Percentiles rank a stretch among this genome's conserved stretches.
These are phyloP conservation scores for Mortierella sp. DNA, from an alignment of 371 early-diverging fungal species.

Conservation along the genomic window DNA sequence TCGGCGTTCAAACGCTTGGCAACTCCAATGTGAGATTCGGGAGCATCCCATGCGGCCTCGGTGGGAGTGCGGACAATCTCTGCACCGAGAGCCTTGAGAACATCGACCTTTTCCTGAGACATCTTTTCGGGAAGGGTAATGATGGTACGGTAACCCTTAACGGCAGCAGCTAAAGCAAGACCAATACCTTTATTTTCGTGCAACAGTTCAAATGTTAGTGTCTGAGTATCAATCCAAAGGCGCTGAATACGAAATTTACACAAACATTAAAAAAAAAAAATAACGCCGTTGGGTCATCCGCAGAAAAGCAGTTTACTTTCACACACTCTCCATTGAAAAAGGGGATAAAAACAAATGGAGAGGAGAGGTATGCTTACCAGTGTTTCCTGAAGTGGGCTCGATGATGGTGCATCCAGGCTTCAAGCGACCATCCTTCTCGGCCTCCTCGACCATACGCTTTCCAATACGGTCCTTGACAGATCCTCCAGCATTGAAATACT, in stretches of 20 bases:
- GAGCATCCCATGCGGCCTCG: conserved; percentile 98
- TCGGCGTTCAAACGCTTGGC: conserved; percentile 92
- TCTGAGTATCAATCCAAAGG: too few relatives aligned
- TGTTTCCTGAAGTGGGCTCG: conserved; percentile 98
- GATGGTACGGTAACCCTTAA: conserved; percentile 96
- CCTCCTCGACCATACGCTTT: conserved; percentile 94
- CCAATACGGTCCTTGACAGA: conserved; percentile 98
- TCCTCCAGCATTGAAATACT: conserved; percentile 98
- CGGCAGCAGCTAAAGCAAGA: conserved; percentile 79
- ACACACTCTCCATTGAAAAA: too few relatives aligned
- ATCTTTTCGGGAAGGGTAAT: conserved; percentile 65
- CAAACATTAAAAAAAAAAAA: too few relatives aligned
- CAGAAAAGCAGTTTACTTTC: too few relatives aligned
- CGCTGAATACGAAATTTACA: too few relatives aligned
- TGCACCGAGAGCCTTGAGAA: conserved; percentile 96
- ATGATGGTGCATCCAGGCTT: conserved; percentile 94
- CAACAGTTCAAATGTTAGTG: too few relatives aligned
- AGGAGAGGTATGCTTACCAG: conserved; percentile 68
- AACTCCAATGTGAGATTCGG: conserved; percentile 97
- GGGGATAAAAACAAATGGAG: too few relatives aligned
- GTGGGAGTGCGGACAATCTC: conserved; percentile 98
- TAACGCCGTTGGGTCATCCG: too few relatives aligned
- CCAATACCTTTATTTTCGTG: conserved; percentile 67
- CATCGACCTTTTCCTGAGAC: conserved; percentile 98
- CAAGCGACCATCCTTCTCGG: conserved; percentile 90